Percentiles rank a stretch among this genome's conserved stretches.
phyloP scores from a whole-genome alignment of 345 rosid species.

The Eucalyptus leucophloia region DNA sequence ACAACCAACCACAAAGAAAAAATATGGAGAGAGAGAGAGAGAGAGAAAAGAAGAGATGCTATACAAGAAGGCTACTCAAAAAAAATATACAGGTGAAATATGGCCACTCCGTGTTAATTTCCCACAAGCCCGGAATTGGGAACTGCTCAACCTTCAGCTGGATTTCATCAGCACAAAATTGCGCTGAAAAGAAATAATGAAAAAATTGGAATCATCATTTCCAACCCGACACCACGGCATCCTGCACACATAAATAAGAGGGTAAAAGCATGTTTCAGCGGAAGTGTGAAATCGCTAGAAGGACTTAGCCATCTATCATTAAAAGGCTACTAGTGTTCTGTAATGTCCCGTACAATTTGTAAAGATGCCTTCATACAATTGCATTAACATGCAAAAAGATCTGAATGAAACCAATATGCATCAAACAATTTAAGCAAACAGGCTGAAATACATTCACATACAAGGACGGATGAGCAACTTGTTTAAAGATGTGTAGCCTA shows the following conservation, averaged over 20 bases:
- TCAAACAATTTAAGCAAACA: neutral
- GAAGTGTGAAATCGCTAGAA: neutral
- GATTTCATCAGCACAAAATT: constrained; percentile 26
- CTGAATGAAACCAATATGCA: neutral
- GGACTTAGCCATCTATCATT: neutral
- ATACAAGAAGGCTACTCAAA: constrained; percentile 19
- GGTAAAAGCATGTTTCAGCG: neutral
- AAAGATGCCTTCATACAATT: neutral
- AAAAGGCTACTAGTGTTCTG: neutral
- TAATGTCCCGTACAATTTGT: neutral
- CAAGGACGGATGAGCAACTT: neutral
- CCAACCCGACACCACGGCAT: constrained; percentile 19
- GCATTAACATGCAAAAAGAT: neutral
- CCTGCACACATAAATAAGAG: constrained; percentile 32
- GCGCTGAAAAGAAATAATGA: constrained; percentile 49
- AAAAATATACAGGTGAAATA: constrained; percentile 20
- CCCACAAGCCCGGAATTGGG: constrained; percentile 5
- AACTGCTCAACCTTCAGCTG: constrained; percentile 1
- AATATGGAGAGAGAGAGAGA: neutral
- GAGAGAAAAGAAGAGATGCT: constrained; percentile 2
- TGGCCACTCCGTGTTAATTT: neutral
- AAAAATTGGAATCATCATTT: constrained; percentile 38
- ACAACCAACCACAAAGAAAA: neutral
- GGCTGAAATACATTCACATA: neutral
- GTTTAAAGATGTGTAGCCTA: neutral